Evolutionary conservation across 768 basidiomycete species (phyloP), one percentile per base, ranked within the genome.

Genomic region (Gloeopeniophorella convolvens): DNA sequence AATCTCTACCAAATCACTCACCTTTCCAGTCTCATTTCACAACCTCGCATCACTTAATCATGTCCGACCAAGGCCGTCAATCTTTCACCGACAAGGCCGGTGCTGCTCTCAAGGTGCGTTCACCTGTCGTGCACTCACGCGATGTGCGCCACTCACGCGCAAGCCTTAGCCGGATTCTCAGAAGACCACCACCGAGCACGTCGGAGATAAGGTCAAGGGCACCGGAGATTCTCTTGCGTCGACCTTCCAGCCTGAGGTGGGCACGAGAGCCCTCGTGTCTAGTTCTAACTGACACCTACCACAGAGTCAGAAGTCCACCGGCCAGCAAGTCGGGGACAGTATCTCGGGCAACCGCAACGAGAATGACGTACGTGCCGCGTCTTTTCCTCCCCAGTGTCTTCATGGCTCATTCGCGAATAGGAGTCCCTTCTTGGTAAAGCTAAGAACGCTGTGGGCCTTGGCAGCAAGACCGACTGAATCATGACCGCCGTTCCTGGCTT

Each of bases 101-200:
- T 31, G 62, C 63, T 26, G 58, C 61, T 11, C 36, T 68, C 28
- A 70, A 70, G 66, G 68, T 70, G 6, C 7, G 56, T 48, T 11
- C 7, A 12, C 15, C 12, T n/a, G 36, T 24, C 23, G 39, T 27
- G 20, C 9, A 6, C 12, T 28, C 15, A 20, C n/a, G n/a, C n/a
- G n/a, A n/a, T n/a, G n/a, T n/a, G n/a, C n/a, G n/a, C n/a, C n/a
- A n/a, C n/a, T n/a, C 20, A 35, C 34, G 12, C 20, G 20, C 26
- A 20, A 8, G n/a, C 9, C 20, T 5, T 32, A 66, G 66, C 67
- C 67, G 57, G 64, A 67, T 57, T 66, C 66, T 35, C 57, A 68
- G 63, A 69, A 69, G 65, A 61, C 67, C 18, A 66, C 60, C 56
- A 66, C 66, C 36, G 65, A 69, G 65, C 66, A 71, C 53, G 31